phyloP scores from a whole-genome alignment of 202 grass and related monocot species.

The Setaria viridis region DNA sequence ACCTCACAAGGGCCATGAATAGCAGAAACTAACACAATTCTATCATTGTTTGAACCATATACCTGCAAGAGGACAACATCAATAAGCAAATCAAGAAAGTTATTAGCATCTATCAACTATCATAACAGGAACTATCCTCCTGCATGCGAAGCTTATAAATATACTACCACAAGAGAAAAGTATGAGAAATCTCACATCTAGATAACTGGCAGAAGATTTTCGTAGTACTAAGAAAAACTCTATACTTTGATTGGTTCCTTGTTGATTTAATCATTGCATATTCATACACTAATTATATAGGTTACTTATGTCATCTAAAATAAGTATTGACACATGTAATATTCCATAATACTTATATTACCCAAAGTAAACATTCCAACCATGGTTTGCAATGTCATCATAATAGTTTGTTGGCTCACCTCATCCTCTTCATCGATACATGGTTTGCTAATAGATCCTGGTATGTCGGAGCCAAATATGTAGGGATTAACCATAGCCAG shows the following conservation, averaged over 20 bases:
- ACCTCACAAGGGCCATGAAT: slow-evolving; percentile 65
- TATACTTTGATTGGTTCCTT: slow-evolving; percentile 26
- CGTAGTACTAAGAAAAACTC: not conserved
- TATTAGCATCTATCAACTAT: not conserved
- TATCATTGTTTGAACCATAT: slow-evolving; percentile 52
- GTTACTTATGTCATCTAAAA: slow-evolving; percentile 2
- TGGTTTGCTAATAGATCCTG: slow-evolving; percentile 47
- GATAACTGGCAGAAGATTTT: slow-evolving; percentile 21
- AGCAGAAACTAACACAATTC: slow-evolving; percentile 45
- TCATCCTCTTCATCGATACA: slow-evolving; percentile 47
- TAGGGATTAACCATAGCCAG: slow-evolving; percentile 51
- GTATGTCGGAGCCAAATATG: slow-evolving; percentile 35
- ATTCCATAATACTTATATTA: not conserved
- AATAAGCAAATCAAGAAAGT: slow-evolving; percentile 23
- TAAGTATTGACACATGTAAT: slow-evolving; percentile 13
- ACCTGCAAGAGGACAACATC: slow-evolving; percentile 43
- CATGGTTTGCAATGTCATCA: not conserved
- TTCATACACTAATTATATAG: not conserved
- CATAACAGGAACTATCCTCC: not conserved
- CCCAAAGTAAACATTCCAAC: slow-evolving; percentile 11
- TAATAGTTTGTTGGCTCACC: slow-evolving; percentile 47
- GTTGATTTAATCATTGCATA: slow-evolving; percentile 22
- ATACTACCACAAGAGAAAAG: slow-evolving; percentile 20
- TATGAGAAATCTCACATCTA: slow-evolving; percentile 3
- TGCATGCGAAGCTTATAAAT: slow-evolving; percentile 2